phyloP scores from a whole-genome alignment of 2,329 filamentous ascomycete genomes.

The Xylaria multiplex region DNA sequence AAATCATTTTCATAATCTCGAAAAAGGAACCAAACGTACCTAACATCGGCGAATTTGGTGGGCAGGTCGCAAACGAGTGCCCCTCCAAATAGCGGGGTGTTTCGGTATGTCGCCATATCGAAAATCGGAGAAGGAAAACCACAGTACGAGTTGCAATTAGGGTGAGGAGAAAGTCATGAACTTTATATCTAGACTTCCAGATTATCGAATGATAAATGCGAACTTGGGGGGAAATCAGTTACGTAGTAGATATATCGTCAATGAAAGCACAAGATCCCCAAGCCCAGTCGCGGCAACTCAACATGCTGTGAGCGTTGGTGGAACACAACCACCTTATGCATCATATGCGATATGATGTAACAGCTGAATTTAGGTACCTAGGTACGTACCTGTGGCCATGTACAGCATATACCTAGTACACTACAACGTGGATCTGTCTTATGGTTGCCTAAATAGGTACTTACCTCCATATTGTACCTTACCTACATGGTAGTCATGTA shows the following conservation, averaged over 20 bases:
- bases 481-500: too few relatives aligned
- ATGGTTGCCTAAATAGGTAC: too few relatives aligned
- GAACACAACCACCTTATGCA: background rate
- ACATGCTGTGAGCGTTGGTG: conserved; percentile 18
- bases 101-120: conserved; percentile 65
- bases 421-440: background rate
- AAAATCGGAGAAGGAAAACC: background rate
- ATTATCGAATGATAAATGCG: conserved; percentile 3
- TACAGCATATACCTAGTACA: too few relatives aligned
- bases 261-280: background rate
- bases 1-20: background rate
- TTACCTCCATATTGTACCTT: too few relatives aligned
- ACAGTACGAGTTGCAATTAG: conserved; percentile 5
- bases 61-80: conserved; percentile 77
- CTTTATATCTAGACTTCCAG: background rate
- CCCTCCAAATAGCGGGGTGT: conserved; percentile 75
- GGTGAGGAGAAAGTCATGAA: background rate
- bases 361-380: background rate
- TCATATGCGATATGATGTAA: background rate
- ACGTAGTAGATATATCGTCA: background rate
- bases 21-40: conserved; percentile 57
- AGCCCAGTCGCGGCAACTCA: background rate
- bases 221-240: background rate
- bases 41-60: conserved; percentile 75
- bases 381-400: background rate